These are phyloP conservation scores for Euptelea pleiosperma DNA, from an alignment of 164 flowering plant species.

Conservation along the genomic window DNA sequence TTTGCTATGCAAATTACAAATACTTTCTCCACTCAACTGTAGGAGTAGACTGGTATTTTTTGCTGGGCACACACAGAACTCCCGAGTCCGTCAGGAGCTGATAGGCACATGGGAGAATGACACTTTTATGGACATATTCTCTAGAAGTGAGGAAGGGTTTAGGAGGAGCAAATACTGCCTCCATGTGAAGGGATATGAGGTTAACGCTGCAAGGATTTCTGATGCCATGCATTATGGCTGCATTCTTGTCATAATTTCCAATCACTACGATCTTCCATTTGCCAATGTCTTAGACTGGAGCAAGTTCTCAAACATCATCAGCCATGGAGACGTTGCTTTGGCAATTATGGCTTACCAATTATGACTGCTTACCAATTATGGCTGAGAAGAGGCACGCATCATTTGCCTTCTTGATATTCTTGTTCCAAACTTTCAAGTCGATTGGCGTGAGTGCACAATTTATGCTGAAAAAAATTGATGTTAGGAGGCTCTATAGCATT, in stretches of 20 bases:
- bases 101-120: slow-evolving; percentile 42
- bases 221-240: slow-evolving; percentile 64
- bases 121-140: slow-evolving; percentile 34
- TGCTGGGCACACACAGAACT: slow-evolving; percentile 46
- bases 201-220: slow-evolving; percentile 52
- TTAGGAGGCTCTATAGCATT: too few species aligned
- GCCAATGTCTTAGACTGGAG: slow-evolving; percentile 53
- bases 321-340: slow-evolving; percentile 31
- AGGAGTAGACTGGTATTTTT: slow-evolving; percentile 43
- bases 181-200: slow-evolving; percentile 63
- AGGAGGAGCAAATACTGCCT: slow-evolving; percentile 48
- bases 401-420: too few species aligned
- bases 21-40: slow-evolving; percentile 7
- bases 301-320: slow-evolving; percentile 44
- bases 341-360: slow-evolving; percentile 47
- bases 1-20: too few species aligned
- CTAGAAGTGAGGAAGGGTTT: slow-evolving; percentile 35
- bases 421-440: too few species aligned
- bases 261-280: slow-evolving; percentile 58
- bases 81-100: slow-evolving; percentile 33
- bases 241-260: slow-evolving; percentile 52
- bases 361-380: slow-evolving; percentile 59
- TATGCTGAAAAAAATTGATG: too few species aligned
- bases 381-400: slow-evolving; percentile 34
- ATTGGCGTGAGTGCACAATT: too few species aligned